phyloP scores from a whole-genome alignment of 2,329 filamentous ascomycete genomes.

The Beauveria varroae region DNA sequence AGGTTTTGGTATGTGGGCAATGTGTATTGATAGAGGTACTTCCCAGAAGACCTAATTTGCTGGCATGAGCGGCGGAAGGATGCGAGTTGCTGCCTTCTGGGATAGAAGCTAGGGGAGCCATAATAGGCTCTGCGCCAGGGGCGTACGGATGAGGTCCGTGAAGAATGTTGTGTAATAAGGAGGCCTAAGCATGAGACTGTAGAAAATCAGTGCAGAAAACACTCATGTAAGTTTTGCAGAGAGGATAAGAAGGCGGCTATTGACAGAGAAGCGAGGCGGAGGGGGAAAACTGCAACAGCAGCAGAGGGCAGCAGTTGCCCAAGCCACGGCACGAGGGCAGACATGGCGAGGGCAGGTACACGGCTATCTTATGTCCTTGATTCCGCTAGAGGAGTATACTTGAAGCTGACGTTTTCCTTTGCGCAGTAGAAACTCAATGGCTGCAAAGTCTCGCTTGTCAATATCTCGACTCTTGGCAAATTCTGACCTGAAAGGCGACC shows the following conservation, averaged over 20 bases:
- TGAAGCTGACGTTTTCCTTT: slow-evolving; percentile 79
- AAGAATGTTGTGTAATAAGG: slow-evolving; percentile 12
- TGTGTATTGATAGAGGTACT: slow-evolving; percentile 16
- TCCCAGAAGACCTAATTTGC: slow-evolving; percentile 6
- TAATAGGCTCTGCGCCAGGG: slow-evolving; percentile 14
- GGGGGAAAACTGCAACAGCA: neutral
- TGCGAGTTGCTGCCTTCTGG: slow-evolving; percentile 17
- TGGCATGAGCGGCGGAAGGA: slow-evolving; percentile 14
- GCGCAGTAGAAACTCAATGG: slow-evolving; percentile 77
- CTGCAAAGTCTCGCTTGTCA: slow-evolving; percentile 77
- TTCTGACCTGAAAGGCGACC: slow-evolving; percentile 48
- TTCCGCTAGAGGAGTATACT: slow-evolving; percentile 69
- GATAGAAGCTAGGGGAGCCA: slow-evolving; percentile 24
- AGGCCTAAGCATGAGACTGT: slow-evolving; percentile 12
- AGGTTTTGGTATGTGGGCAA: slow-evolving; percentile 20
- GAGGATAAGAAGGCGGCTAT: neutral
- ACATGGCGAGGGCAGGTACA: slow-evolving; percentile 2
- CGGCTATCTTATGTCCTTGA: slow-evolving; percentile 60
- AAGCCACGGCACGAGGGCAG: neutral
- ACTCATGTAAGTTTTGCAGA: neutral
- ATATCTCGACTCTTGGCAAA: slow-evolving; percentile 64
- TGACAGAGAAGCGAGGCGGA: neutral
- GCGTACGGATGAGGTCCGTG: slow-evolving; percentile 3
- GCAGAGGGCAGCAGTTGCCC: slow-evolving; percentile 1
- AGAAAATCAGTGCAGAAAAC: neutral